Evolutionary conservation across 176 grass and related monocot species (phyloP).

Genomic region (Oryza nivara): DNA sequence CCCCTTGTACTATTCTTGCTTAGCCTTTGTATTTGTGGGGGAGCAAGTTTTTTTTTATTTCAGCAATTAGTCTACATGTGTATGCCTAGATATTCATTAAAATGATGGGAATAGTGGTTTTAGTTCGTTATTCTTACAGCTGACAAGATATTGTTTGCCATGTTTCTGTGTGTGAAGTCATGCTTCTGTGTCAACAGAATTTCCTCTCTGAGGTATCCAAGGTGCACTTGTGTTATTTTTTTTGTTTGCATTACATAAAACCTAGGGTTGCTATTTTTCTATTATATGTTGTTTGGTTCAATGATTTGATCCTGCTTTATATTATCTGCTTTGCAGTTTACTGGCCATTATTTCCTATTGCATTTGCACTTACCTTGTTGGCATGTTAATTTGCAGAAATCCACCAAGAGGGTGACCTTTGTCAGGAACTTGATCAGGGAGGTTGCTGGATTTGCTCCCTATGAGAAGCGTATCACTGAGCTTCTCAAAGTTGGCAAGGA

Average conservation of each 20-base stretch:
- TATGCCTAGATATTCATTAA: neutral
- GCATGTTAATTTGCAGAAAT: conserved; percentile 42
- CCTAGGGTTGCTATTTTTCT: too few species aligned
- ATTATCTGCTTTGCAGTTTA: neutral
- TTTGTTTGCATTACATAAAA: neutral
- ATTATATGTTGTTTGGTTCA: neutral
- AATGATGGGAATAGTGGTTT: neutral
- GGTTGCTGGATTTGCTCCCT: conserved; percentile 65
- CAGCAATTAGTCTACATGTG: neutral
- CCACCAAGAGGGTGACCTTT: conserved; percentile 53
- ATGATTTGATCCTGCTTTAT: neutral
- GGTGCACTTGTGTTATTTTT: neutral
- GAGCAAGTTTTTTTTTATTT: neutral
- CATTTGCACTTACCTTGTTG: neutral
- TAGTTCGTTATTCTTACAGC: neutral
- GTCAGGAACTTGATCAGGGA: conserved; percentile 61
- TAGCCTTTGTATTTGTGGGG: neutral
- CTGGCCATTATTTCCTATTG: neutral
- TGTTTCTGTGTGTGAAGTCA: neutral
- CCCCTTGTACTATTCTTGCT: neutral
- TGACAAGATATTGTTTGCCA: neutral
- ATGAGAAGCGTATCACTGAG: conserved; percentile 68
- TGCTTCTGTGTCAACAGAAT: neutral
- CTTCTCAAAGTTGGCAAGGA: conserved; percentile 70
- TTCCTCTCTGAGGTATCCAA: neutral